phyloP scores from a whole-genome alignment of 2,329 filamentous ascomycete species.

The Achaetomium macrosporum region DNA sequence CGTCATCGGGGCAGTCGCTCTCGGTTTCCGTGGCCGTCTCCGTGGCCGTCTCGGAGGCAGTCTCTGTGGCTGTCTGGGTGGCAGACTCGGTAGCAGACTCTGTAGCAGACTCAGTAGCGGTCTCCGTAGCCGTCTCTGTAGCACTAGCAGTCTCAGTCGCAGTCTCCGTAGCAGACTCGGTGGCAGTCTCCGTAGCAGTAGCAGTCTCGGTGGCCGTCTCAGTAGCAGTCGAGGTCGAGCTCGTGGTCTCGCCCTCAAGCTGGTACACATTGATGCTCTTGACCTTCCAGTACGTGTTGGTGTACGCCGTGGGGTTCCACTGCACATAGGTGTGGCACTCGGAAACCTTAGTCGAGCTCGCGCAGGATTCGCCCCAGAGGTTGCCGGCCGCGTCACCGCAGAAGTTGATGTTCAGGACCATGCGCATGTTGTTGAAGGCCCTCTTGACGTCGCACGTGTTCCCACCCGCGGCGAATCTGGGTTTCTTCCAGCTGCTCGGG shows the following conservation, averaged over 20 bases:
- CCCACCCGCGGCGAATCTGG: constrained; percentile 55
- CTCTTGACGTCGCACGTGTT: constrained; percentile 55
- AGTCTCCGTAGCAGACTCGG: not conserved
- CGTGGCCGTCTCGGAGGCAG: constrained; percentile 5
- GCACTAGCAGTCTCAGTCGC: not conserved
- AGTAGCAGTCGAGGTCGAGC: constrained; percentile 10
- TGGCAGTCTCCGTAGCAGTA: not conserved
- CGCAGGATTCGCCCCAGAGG: constrained; percentile 28
- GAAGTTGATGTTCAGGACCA: constrained; percentile 70
- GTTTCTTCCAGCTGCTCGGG: constrained; percentile 59
- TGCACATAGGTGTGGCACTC: constrained; percentile 36
- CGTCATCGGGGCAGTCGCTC: not conserved
- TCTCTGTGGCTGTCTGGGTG: constrained; percentile 1
- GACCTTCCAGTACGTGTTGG: constrained; percentile 43
- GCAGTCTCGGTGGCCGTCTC: no score
- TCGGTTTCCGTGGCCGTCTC: constrained; percentile 4
- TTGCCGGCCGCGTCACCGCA: constrained; percentile 64
- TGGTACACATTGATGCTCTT: constrained; percentile 31
- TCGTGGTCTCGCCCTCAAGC: constrained; percentile 18
- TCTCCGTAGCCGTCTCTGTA: not conserved
- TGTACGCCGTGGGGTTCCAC: constrained; percentile 32
- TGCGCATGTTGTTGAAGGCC: constrained; percentile 60
- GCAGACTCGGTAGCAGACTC: not conserved
- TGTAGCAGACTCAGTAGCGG: not conserved
- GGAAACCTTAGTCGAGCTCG: constrained; percentile 19